Conservation (phyloP, 129 eudicot species). For the Lonicera japonica region DNA sequence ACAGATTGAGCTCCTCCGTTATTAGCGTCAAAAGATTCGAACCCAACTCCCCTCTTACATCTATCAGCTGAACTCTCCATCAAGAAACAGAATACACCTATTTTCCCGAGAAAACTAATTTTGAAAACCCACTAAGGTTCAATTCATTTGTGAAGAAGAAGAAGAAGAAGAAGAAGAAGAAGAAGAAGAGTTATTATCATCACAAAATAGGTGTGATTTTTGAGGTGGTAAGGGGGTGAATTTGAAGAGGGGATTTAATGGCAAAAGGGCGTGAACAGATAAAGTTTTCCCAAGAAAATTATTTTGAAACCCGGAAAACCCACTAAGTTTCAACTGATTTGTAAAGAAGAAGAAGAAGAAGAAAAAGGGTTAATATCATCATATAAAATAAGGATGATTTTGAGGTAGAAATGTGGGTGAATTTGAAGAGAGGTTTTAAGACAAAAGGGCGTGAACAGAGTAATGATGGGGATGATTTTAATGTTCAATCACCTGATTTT, state of each 20-base stretch:
- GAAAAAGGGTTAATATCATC: too few relatives aligned
- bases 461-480: background rate
- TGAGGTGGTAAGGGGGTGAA: too few relatives aligned
- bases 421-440: background rate
- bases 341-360: too few relatives aligned
- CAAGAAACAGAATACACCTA: background rate
- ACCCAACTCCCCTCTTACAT: conserved; percentile 29
- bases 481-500: background rate
- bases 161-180: too few relatives aligned
- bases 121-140: conserved; percentile 7
- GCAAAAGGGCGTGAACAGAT: too few relatives aligned
- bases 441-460: background rate
- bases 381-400: too few relatives aligned
- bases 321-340: too few relatives aligned
- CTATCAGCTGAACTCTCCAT: conserved; percentile 36
- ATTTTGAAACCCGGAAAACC: too few relatives aligned
- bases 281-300: too few relatives aligned
- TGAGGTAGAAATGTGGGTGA: background rate
- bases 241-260: too few relatives aligned
- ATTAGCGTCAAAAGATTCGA: conserved; percentile 28
- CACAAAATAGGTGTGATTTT: too few relatives aligned
- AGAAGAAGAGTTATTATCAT: too few relatives aligned
- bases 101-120: background rate
- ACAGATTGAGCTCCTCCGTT: background rate
- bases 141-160: background rate